A percentile compares a stretch with the other conserved stretches of the same genome.
These are phyloP conservation scores for Venturia pyrina DNA, from an alignment of 2,329 filamentous ascomycete genomes.

Conservation along the genomic window DNA sequence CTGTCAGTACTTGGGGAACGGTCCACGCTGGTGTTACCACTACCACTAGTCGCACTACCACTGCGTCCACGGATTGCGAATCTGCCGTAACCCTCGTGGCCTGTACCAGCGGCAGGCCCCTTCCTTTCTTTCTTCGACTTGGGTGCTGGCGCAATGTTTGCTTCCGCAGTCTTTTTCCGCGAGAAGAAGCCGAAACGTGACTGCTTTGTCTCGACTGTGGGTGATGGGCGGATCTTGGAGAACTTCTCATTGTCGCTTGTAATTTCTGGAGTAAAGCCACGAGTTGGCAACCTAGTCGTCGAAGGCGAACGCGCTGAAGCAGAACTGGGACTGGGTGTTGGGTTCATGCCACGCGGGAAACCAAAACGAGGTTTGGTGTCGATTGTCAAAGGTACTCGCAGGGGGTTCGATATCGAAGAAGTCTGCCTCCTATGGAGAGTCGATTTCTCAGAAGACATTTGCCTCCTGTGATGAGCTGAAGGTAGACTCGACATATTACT, in stretches of 20 bases:
- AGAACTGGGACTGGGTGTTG: conserved; percentile 27
- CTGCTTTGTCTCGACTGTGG: conserved; percentile 50
- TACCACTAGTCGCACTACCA: conserved; percentile 44
- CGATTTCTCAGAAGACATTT: conserved; percentile 37
- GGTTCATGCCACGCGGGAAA: conserved; percentile 20
- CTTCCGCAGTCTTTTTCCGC: conserved; percentile 56
- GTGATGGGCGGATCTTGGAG: conserved; percentile 25
- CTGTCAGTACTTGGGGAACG: conserved; percentile 36
- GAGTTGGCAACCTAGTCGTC: conserved; percentile 17
- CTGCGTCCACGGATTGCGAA: conserved; percentile 54
- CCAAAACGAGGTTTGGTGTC: conserved; percentile 16
- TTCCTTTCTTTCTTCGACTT: conserved; percentile 53
- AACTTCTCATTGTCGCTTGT: conserved; percentile 24
- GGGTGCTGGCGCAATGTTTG: conserved; percentile 38
- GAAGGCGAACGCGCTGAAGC: conserved; percentile 19
- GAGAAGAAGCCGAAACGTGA: conserved; percentile 70
- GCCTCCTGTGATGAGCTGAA: conserved; percentile 39
- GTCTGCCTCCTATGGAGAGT: conserved; percentile 40
- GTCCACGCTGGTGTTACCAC: conserved; percentile 30
- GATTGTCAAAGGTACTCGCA: background rate
- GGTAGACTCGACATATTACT: conserved; percentile 44
- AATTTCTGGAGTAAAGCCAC: conserved; percentile 31
- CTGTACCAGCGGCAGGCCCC: conserved; percentile 84
- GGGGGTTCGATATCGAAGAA: conserved; percentile 32
- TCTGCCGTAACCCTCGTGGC: conserved; percentile 75